Conservation (phyloP, 2,329 filamentous ascomycete species). For the Sporothrix euskadiensis region DNA sequence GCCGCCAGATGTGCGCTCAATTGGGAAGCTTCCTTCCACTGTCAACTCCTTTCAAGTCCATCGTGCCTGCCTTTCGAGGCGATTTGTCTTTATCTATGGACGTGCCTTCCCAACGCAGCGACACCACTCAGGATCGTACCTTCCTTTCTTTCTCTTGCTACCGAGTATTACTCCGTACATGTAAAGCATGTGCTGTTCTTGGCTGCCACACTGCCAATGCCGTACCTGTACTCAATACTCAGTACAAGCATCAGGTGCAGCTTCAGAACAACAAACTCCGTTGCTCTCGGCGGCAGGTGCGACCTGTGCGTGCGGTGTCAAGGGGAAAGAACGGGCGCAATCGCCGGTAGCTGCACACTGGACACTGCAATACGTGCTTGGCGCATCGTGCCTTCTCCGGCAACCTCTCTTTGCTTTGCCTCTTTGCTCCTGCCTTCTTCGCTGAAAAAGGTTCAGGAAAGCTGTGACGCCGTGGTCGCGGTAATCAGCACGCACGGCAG, state of each 20-base stretch:
- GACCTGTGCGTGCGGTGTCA: neutral
- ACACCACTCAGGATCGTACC: neutral
- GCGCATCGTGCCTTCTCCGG: constrained; percentile 1
- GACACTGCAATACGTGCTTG: neutral
- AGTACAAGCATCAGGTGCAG: neutral
- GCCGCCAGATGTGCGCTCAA: neutral
- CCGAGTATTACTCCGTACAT: too few relatives aligned
- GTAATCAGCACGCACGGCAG: neutral
- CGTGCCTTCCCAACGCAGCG: neutral
- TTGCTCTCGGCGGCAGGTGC: constrained; percentile 1
- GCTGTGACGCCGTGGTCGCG: neutral
- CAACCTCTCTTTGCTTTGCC: too few relatives aligned
- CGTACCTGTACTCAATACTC: neutral
- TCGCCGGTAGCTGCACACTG: neutral
- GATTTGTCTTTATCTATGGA: neutral
- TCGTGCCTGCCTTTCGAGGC: neutral
- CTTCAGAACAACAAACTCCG: neutral
- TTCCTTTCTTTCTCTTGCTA: neutral
- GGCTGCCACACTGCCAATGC: neutral
- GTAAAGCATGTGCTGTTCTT: neutral
- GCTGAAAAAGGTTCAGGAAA: neutral
- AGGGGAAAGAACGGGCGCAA: neutral
- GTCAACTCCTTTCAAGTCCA: neutral
- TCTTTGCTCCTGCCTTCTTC: neutral
- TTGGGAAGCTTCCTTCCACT: constrained; percentile 12